A percentile compares a stretch with the other conserved stretches of the same genome.
Evolutionary conservation across 1,284 basidiomycete genomes (phyloP).

Genomic region (Stygiomarasmius scandens): DNA sequence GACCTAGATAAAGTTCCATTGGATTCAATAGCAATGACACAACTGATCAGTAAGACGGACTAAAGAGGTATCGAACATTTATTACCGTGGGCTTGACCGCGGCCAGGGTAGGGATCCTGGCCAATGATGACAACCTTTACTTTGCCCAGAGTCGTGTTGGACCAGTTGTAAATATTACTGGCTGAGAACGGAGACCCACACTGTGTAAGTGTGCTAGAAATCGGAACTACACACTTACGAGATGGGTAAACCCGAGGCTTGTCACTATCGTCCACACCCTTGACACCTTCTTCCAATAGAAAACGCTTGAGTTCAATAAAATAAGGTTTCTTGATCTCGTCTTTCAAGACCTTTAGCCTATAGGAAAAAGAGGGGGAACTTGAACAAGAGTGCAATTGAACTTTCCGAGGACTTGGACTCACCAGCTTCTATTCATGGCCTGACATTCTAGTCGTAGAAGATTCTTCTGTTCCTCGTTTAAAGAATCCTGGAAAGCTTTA

Average conservation of each 20-base stretch:
- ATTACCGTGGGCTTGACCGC: slow-evolving; percentile 74
- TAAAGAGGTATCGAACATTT: slow-evolving; percentile 15
- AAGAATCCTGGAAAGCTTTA: slow-evolving; percentile 52
- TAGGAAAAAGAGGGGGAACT: slow-evolving; percentile 4
- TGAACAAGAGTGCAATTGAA: slow-evolving; percentile 1
- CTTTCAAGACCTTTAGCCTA: slow-evolving; percentile 73
- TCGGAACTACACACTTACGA: slow-evolving; percentile 45
- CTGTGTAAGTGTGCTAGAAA: slow-evolving; percentile 4
- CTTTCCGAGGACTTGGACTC: slow-evolving; percentile 24
- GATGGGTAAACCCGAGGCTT: slow-evolving; percentile 59
- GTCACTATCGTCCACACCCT: slow-evolving; percentile 49
- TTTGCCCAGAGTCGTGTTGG: slow-evolving; percentile 74
- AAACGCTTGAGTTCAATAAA: slow-evolving; percentile 74
- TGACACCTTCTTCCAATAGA: slow-evolving; percentile 69
- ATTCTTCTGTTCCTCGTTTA: slow-evolving; percentile 59
- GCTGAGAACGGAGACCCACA: slow-evolving; percentile 40
- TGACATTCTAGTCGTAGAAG: slow-evolving; percentile 71
- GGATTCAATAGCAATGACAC: background rate
- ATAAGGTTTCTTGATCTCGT: slow-evolving; percentile 76
- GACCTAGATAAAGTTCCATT: slow-evolving; percentile 45
- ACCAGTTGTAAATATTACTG: slow-evolving; percentile 81
- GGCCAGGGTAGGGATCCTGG: slow-evolving; percentile 76
- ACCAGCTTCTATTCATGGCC: slow-evolving; percentile 77
- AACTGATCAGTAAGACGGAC: background rate
- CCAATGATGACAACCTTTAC: slow-evolving; percentile 83